Evolutionary conservation across 2,329 filamentous ascomycete genomes (phyloP).

Genomic region (Phaeophleospora eucalypticola): DNA sequence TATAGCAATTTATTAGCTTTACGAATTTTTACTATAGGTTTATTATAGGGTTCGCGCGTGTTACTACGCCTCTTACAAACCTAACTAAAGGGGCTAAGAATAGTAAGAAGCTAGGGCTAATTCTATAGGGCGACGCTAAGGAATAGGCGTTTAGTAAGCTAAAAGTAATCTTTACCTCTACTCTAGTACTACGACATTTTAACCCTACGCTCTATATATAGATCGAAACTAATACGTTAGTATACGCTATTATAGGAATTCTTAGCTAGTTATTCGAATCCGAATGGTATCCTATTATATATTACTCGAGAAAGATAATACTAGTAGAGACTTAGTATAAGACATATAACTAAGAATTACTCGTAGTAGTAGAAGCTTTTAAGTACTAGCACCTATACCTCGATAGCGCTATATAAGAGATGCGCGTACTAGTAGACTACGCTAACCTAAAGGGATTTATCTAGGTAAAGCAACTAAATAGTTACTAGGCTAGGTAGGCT

Average conservation of each 20-base stretch:
- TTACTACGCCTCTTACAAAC: slow-evolving; percentile 7
- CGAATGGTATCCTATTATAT: slow-evolving; percentile 2
- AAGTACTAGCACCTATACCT: slow-evolving; percentile 2
- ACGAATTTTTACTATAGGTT: slow-evolving; percentile 2
- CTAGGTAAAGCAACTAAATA: not conserved
- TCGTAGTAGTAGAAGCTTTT: slow-evolving; percentile 5
- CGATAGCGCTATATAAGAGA: not conserved
- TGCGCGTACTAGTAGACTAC: slow-evolving; percentile 5
- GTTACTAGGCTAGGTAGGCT: slow-evolving; percentile 6
- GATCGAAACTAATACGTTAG: slow-evolving; percentile 2
- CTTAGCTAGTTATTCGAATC: not conserved
- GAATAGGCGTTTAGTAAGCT: slow-evolving; percentile 1
- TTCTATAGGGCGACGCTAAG: slow-evolving; percentile 1
- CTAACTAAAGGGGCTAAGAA: slow-evolving; percentile 3
- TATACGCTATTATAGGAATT: not conserved
- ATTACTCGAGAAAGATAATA: slow-evolving; percentile 3
- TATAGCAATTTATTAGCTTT: slow-evolving; percentile 18
- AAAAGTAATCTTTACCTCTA: slow-evolving; percentile 5
- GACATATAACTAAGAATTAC: slow-evolving; percentile 3
- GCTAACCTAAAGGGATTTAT: slow-evolving; percentile 4
- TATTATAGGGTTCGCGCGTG: too few species aligned
- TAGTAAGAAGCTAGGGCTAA: slow-evolving; percentile 1
- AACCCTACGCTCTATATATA: too few species aligned
- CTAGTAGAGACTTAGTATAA: not conserved
- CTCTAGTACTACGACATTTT: not conserved